These are phyloP conservation scores for Aspergillus diversus DNA, from an alignment of 495 filamentous ascomycete species.

Conservation along the genomic window DNA sequence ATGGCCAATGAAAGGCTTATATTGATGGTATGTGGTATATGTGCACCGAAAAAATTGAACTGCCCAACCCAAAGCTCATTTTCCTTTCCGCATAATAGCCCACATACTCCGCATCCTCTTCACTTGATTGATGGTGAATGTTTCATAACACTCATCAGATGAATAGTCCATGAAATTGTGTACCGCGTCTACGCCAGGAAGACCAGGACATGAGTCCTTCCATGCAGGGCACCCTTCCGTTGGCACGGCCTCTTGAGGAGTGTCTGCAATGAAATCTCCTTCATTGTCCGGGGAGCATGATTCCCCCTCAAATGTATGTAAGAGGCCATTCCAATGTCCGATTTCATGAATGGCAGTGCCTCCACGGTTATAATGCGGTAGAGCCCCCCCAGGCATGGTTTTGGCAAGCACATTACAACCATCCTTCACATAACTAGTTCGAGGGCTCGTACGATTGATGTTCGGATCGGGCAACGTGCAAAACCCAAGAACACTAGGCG, in stretches of 20 bases:
- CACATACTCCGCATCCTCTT: slow-evolving; percentile 54
- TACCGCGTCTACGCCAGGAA: slow-evolving; percentile 51
- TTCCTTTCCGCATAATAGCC: slow-evolving; percentile 41
- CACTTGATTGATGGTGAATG: slow-evolving; percentile 48
- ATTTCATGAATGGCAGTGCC: slow-evolving; percentile 60
- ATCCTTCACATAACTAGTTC: slow-evolving; percentile 48
- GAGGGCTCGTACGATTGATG: slow-evolving; percentile 39
- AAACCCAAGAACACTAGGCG: slow-evolving; percentile 49
- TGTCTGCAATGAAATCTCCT: slow-evolving; percentile 59
- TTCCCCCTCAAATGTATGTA: slow-evolving; percentile 60
- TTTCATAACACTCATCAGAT: slow-evolving; percentile 56
- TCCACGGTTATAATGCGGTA: slow-evolving; percentile 50
- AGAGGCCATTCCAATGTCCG: slow-evolving; percentile 62
- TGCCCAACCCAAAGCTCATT: background rate
- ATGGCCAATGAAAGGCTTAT: background rate
- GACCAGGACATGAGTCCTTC: slow-evolving; percentile 52
- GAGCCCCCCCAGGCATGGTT: slow-evolving; percentile 52
- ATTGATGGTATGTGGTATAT: background rate
- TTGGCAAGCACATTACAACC: slow-evolving; percentile 57
- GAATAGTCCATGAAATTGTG: slow-evolving; percentile 62
- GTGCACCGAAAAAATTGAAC: slow-evolving; percentile 9
- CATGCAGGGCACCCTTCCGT: slow-evolving; percentile 53
- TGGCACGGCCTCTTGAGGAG: slow-evolving; percentile 50
- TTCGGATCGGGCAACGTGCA: slow-evolving; percentile 51
- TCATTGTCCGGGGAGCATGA: slow-evolving; percentile 42